phyloP scores from a whole-genome alignment of 2,329 filamentous ascomycete species.

The Penicillium sp. region DNA sequence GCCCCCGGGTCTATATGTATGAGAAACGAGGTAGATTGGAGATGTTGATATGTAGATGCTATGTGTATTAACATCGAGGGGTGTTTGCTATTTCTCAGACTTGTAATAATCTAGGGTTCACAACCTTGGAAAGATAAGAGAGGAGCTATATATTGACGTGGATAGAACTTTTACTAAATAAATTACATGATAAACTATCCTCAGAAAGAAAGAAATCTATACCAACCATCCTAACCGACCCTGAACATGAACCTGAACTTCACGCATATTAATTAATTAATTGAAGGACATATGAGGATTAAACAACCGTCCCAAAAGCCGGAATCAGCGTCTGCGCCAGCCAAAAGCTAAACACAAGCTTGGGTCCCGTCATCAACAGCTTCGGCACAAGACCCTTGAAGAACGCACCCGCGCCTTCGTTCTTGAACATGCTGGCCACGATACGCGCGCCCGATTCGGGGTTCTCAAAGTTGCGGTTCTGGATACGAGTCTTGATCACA shows the following conservation, averaged over 20 bases:
- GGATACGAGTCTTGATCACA: constrained; percentile 96
- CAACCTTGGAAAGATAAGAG: no score
- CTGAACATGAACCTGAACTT: neutral
- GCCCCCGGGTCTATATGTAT: no score
- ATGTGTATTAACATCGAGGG: no score
- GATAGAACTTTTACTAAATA: neutral
- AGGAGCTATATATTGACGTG: neutral
- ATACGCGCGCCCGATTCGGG: constrained; percentile 92
- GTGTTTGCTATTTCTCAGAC: no score
- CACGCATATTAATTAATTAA: neutral
- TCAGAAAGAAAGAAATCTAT: constrained; percentile 10
- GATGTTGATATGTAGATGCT: no score
- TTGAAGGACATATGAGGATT: no score
- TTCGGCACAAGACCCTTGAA: constrained; percentile 98
- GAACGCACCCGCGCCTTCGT: constrained; percentile 82
- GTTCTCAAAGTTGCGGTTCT: constrained; percentile 98
- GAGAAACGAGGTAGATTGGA: no score
- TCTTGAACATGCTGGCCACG: constrained; percentile 83
- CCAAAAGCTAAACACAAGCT: constrained; percentile 99
- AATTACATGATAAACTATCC: constrained; percentile 3
- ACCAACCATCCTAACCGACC: neutral
- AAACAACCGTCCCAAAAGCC: constrained; percentile 71
- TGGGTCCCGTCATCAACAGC: constrained; percentile 97
- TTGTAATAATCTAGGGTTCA: no score
- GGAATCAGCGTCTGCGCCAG: constrained; percentile 97